Evolutionary conservation across 306 rosid species (phyloP).

Genomic region (Trifolium pratense): DNA sequence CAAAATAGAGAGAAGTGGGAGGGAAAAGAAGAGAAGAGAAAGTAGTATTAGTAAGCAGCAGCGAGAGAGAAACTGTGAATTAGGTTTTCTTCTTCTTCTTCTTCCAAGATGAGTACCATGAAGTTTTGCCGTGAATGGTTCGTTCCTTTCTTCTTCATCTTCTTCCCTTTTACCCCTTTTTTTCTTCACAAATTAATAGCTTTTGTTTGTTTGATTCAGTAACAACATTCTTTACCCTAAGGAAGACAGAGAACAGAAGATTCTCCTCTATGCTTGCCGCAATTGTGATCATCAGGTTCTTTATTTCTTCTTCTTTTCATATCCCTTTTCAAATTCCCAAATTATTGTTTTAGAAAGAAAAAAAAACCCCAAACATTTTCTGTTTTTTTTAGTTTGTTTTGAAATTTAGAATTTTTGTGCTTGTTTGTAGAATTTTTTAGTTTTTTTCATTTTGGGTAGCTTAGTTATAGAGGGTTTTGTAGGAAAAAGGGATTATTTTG

Average conservation of each 20-base stretch:
- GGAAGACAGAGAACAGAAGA: slow-evolving; percentile 78
- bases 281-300: slow-evolving; percentile 93
- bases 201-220: slow-evolving; percentile 46
- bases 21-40: not conserved
- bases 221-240: slow-evolving; percentile 96
- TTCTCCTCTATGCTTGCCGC: slow-evolving; percentile 92
- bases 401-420: not conserved
- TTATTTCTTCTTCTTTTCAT: not conserved
- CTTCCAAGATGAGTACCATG: slow-evolving; percentile 80
- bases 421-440: not conserved
- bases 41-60: not conserved
- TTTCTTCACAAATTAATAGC: not conserved
- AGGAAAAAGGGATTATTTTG: no score
- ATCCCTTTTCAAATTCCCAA: not conserved
- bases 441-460: not conserved
- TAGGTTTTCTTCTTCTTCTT: slow-evolving; percentile 5
- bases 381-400: not conserved
- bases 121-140: slow-evolving; percentile 99
- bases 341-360: not conserved
- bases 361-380: not conserved
- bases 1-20: slow-evolving; percentile 3
- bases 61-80: not conserved
- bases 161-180: not conserved
- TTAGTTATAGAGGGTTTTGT: not conserved
- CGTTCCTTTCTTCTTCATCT: slow-evolving; percentile 10